phyloP scores from a whole-genome alignment of 495 filamentous ascomycete genomes.

The Hypoxylon trugodes region DNA sequence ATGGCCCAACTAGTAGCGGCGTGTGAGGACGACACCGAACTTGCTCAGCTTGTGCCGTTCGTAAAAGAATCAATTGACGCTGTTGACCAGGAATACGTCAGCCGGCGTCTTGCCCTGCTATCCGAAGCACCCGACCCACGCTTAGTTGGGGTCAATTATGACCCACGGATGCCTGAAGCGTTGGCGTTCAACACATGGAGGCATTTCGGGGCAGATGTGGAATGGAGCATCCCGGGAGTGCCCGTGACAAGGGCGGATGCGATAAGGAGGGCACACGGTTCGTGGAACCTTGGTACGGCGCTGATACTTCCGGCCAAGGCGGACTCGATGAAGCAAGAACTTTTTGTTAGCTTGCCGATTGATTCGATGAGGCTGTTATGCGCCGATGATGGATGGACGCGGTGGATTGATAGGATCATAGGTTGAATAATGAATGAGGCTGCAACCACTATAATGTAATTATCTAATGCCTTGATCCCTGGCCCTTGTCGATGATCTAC shows the following conservation, averaged over 20 bases:
- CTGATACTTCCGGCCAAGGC: constrained; percentile 45
- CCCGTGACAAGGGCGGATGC: constrained; percentile 43
- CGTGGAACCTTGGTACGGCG: constrained; percentile 44
- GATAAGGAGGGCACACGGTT: constrained; percentile 44
- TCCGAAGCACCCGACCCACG: constrained; percentile 45
- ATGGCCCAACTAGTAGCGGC: constrained; percentile 29
- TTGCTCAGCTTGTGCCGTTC: constrained; percentile 35
- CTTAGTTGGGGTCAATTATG: constrained; percentile 45
- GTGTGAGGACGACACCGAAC: constrained; percentile 27
- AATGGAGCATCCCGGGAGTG: constrained; percentile 47
- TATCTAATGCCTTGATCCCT: constrained; percentile 40
- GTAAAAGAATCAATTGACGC: constrained; percentile 42
- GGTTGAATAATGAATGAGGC: constrained; percentile 40
- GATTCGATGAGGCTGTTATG: constrained; percentile 46
- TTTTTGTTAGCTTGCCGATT: constrained; percentile 46
- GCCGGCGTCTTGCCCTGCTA: constrained; percentile 42
- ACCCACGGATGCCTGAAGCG: constrained; percentile 43
- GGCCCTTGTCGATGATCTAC: constrained; percentile 38
- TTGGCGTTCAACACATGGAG: constrained; percentile 49
- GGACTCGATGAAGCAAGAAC: constrained; percentile 41
- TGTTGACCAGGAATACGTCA: constrained; percentile 46
- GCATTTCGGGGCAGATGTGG: constrained; percentile 47
- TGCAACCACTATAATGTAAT: constrained; percentile 42
- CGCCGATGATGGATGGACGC: constrained; percentile 44
- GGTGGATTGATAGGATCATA: constrained; percentile 46